Conservation (phyloP, 345 rosid species). For the Luvunga scandens region DNA sequence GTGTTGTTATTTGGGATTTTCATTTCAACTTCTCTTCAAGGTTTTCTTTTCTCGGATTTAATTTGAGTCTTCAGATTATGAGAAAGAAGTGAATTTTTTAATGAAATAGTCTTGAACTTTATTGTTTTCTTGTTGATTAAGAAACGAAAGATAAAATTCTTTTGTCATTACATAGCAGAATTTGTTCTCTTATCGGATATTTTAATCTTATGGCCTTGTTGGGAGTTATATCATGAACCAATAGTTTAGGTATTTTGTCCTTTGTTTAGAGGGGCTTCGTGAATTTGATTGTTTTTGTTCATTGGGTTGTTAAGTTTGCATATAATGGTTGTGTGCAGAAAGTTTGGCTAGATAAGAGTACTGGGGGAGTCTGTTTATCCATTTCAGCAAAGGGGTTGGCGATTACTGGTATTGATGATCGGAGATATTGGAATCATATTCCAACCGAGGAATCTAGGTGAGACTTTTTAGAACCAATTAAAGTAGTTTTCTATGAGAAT, state of each 20-base stretch:
- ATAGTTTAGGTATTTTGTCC: background rate
- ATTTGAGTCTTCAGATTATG: background rate
- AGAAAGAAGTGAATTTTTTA: background rate
- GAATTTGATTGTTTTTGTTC: background rate
- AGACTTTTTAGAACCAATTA: conserved; percentile 15
- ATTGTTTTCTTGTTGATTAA: background rate
- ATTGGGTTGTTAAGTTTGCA: conserved; percentile 10
- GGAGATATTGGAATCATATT: conserved; percentile 89
- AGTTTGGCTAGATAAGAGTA: conserved; percentile 77
- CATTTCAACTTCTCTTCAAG: no score
- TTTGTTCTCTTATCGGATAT: background rate
- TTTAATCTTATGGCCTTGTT: background rate
- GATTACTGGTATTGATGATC: conserved; percentile 86
- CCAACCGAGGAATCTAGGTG: conserved; percentile 87
- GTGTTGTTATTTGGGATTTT: background rate
- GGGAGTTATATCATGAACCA: background rate
- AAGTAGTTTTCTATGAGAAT: background rate
- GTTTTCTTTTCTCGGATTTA: background rate
- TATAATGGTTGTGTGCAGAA: conserved; percentile 45
- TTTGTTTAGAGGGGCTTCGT: background rate
- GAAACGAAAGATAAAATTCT: background rate
- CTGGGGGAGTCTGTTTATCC: conserved; percentile 65
- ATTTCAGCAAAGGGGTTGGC: conserved; percentile 64
- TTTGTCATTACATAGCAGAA: background rate
- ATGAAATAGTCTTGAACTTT: background rate